These are phyloP conservation scores for Syncephalastrum sp. DNA, from an alignment of 371 early-diverging fungal species.

Conservation along the genomic window DNA sequence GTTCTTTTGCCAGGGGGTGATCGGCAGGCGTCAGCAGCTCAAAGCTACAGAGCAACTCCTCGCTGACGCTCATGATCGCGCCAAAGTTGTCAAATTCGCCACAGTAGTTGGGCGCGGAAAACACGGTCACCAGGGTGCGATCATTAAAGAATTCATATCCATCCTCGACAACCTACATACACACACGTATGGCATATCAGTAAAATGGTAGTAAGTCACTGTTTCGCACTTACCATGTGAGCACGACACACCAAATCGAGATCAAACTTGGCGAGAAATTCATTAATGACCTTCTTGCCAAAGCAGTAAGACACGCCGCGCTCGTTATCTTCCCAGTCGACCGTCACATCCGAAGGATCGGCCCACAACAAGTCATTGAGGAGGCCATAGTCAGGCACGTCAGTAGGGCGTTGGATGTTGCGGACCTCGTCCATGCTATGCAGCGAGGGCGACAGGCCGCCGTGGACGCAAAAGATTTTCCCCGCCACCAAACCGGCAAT, in stretches of 20 bases:
- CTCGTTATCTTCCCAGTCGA: constrained; percentile 97
- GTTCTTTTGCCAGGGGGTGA: constrained; percentile 38
- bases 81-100: constrained; percentile 98
- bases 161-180: constrained; percentile 85
- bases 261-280: constrained; percentile 89
- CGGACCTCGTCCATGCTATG: constrained; percentile 94
- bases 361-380: constrained; percentile 92
- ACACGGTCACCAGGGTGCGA: constrained; percentile 93
- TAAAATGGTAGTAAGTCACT: too few species aligned
- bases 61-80: constrained; percentile 95
- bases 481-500: constrained; percentile 96
- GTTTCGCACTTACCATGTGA: constrained; percentile 66
- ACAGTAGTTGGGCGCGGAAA: constrained; percentile 98
- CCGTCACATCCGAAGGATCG: constrained; percentile 75
- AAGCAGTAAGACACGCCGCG: constrained; percentile 98
- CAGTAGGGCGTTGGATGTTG: constrained; percentile 88
- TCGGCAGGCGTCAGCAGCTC: constrained; percentile 53
- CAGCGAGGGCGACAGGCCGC: constrained; percentile 93
- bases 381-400: constrained; percentile 96
- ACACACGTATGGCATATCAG: too few species aligned
- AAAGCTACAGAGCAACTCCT: constrained; percentile 91
- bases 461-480: constrained; percentile 98
- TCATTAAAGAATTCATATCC: constrained; percentile 99
- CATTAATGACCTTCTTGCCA: constrained; percentile 86
- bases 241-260: constrained; percentile 96